Base-by-base conservation (phyloP, 306 rosid genomes). In the Inga laurina region DNA sequence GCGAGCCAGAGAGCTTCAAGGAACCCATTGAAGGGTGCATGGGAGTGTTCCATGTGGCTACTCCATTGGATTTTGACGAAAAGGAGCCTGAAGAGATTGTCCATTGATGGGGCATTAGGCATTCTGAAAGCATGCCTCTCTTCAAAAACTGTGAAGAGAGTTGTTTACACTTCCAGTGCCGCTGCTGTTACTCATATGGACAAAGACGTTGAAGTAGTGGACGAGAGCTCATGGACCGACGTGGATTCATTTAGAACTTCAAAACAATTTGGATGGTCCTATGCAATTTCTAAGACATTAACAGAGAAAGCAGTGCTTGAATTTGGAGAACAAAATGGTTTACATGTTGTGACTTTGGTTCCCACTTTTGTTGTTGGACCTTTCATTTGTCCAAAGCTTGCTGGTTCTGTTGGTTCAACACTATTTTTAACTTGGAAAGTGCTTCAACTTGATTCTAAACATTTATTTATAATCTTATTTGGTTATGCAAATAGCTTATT, bases 161-260 rank as follows among this genome's bases (percentile, higher is more conserved):
- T 90, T 30, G 83, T 90, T 14, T 90, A 90, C 87, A 83, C 91
- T 74, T 84, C 90, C 0, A 77, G 85, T 75, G 72, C 57, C 22
- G 13, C 88, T 37, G 72, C 88, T 15, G 85, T 85, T 11, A 0
- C 1, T 71, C 30, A 27, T 27, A 27, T 1, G 30, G 1, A 27
- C 30, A 27, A 27, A 27, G 30, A 27, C 0, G 30, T 27, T 27
- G 30, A 27, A 27, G 30, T 1, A 27, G 30, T 27, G 30, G 30
- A 27, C 30, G 30, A 27, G 30, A 27, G 30, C 30, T 27, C 34
- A 21, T 86, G 91, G 91, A 86, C 84, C 32, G 86, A 86, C 3
- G 57, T 46, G 4, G 91, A 83, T 76, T 44, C 44, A 27, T 51
- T 27, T 39, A 77, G 57, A 65, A 72, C 49, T 13, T 12, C 1